These are phyloP conservation scores for Starmerella vaccinii DNA, from an alignment of 805 yeast species.

Conservation along the genomic window DNA sequence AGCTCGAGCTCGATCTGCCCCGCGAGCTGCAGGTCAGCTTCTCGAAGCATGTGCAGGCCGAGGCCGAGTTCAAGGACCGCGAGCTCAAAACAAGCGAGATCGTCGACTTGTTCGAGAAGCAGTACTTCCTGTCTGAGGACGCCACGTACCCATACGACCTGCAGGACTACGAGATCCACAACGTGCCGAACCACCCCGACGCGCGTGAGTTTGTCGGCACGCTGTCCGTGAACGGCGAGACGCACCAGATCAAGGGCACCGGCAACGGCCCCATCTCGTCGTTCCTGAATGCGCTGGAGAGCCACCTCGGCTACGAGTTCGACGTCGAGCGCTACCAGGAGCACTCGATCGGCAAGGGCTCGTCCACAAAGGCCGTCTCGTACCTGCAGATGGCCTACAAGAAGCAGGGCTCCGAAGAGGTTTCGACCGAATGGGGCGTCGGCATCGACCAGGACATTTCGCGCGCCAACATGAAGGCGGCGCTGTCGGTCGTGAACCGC, in stretches of 20 bases:
- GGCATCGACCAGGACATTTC: slow-evolving; percentile 87
- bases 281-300: slow-evolving; percentile 50
- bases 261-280: slow-evolving; percentile 84
- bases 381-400: slow-evolving; percentile 52
- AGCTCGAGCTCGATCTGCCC: slow-evolving; percentile 70
- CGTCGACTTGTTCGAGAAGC: slow-evolving; percentile 50
- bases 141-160: slow-evolving; percentile 37
- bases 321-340: slow-evolving; percentile 65
- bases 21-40: slow-evolving; percentile 70
- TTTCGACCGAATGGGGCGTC: slow-evolving; percentile 65
- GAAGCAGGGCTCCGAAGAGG: slow-evolving; percentile 28
- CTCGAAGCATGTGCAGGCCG: slow-evolving; percentile 56
- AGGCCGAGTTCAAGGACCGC: slow-evolving; percentile 61
- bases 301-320: slow-evolving; percentile 39
- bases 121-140: slow-evolving; percentile 38
- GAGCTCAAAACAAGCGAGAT: slow-evolving; percentile 60
- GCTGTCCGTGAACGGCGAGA: slow-evolving; percentile 35
- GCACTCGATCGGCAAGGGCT: slow-evolving; percentile 68
- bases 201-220: slow-evolving; percentile 23
- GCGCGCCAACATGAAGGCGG: slow-evolving; percentile 59
- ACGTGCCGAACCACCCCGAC: slow-evolving; percentile 41
- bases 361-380: slow-evolving; percentile 66
- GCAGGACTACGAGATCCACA: slow-evolving; percentile 41
- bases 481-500: slow-evolving; percentile 34
- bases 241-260: slow-evolving; percentile 40